Base-by-base conservation (phyloP, 768 basidiomycete genomes). In the Mycena belliarum region DNA sequence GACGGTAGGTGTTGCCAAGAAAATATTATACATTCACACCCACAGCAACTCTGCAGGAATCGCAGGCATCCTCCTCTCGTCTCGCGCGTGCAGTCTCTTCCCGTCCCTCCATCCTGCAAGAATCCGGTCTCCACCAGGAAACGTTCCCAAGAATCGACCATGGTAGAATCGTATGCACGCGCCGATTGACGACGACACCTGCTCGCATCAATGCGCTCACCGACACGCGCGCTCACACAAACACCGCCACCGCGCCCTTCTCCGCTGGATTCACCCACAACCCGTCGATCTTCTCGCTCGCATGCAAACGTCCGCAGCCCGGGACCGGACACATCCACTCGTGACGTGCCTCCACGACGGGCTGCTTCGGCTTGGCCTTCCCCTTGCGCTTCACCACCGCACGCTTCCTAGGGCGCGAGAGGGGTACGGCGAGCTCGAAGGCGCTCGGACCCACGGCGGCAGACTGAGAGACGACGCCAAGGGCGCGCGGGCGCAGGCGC, bases 261-360 rank as follows among this genome's bases (percentile, higher is more conserved):
- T 49, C 50, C 49, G 21, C 7, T 20, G 29, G 28, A 12, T 56
- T 55, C 20, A 29, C 75, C 88, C 88, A 91, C 54, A 72, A 74
- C 3, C 85, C 86, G 40, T 77, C 78, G 12, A 86, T 65, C 58
- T 80, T 76, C 32, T 87, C 76, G 60, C 87, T 89, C 12, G 74
- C 71, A 68, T 89, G 88, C 33, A 74, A 62, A 15, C 68, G 69
- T 11, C 72, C 79, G 65, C 89, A 91, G 2, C 77, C 77, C 3
- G 75, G 62, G 2, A 90, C 85, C 0, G 89, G 89, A 65, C 89
- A 91, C 16, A 43, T 63, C 86, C 86, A 91, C 65, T 82, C 76
- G 63, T 80, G 75, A 64, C 76, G 75, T 28, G 72, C 83, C 65
- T 85, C 80, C 66, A 78, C 60, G 56, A 71, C 62, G 59, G 73